Percentiles rank a stretch among this genome's conserved stretches.
These are phyloP conservation scores for Chlorella sp. DNA, from an alignment of 139 green algal species.

Conservation along the genomic window DNA sequence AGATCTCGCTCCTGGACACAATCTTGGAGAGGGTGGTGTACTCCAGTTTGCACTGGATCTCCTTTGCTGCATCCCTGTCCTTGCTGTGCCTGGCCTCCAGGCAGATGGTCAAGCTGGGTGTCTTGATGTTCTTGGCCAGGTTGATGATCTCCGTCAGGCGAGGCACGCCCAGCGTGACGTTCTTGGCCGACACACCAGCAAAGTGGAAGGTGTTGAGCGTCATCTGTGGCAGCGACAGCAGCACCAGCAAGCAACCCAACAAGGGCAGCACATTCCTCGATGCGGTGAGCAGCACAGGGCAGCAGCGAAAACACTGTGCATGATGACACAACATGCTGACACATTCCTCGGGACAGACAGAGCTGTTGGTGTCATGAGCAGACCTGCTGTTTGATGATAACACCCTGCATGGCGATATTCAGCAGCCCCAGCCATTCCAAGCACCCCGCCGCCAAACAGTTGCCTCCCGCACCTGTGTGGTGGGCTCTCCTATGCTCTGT, in stretches of 20 bases:
- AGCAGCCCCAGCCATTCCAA: too few relatives aligned
- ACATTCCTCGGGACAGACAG: too few relatives aligned
- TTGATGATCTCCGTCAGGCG: constrained; percentile 99
- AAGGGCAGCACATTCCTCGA: too few relatives aligned
- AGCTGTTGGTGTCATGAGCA: too few relatives aligned
- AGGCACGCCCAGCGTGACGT: constrained; percentile 97
- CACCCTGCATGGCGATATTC: too few relatives aligned
- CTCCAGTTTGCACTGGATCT: constrained; percentile 89
- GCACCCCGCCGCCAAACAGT: too few relatives aligned
- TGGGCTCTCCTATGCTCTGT: constrained; percentile 96
- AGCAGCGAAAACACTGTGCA: too few relatives aligned
- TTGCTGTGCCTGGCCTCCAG: constrained; percentile 31
- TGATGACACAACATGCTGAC: too few relatives aligned
- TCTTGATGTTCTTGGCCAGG: constrained; percentile 99
- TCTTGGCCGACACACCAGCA: constrained; percentile 93
- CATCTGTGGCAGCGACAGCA: too few relatives aligned
- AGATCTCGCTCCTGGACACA: constrained; percentile 37
- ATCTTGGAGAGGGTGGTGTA: constrained; percentile 87
- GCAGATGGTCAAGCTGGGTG: constrained; percentile 86
- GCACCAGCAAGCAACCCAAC: too few relatives aligned
- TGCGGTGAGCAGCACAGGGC: too few relatives aligned
- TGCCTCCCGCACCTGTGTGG: constrained; percentile 85
- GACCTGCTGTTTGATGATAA: too few relatives aligned
- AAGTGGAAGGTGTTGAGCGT: constrained; percentile 98
- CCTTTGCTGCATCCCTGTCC: constrained; percentile 63